Evolutionary conservation across 2,329 filamentous ascomycete species (phyloP), one percentile per base, ranked within the genome.

Genomic region (Hortaea sp.): DNA sequence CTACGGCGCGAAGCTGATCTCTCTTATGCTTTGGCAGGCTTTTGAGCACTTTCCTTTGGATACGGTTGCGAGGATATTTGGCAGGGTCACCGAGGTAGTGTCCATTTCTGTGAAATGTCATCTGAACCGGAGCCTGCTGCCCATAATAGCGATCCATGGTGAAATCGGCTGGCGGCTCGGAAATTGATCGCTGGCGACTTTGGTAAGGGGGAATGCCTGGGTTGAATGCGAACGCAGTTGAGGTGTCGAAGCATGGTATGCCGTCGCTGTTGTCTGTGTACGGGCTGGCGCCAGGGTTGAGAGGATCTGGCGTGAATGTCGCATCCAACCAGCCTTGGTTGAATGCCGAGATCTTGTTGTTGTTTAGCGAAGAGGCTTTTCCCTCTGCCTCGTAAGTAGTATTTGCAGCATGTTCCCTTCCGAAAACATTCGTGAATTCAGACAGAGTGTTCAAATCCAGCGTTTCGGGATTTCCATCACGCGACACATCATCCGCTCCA

Each of bases 71-170:
- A 35, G 32, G 32, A 35, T 35, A n/a, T 35, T 35, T 9, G n/a
- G 32, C 32, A n/a, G 32, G 32, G 29, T 46, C 20, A 9, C 49
- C 50, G 42, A 56, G 50, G 5, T 39, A 46, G 27, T 50, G 46
- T 31, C 52, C 52, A 29, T 45, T 43, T 39, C 53, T 50, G 30
- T 52, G 46, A 47, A 56, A 53, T n/a, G 46, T 47, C 34, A 55
- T 39, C 7, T 35, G 39, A n/a, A 37, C 41, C 29, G 38, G 39
- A 34, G 20, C 37, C 5, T 49, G 39, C 20, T 20, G 46, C 11
- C 34, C 28, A 13, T 46, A 44, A 13, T 27, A 39, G 13, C 51
- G 46, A n/a, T 47, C 42, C n/a, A 45, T 7, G 32, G 44, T 34
- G 32, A 46, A 45, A 29, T 42, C 45, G 12, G 45, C 52, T 7